These are phyloP conservation scores for Ganoderma boninense DNA, from an alignment of 1,284 basidiomycete genomes.

Conservation along the genomic window DNA sequence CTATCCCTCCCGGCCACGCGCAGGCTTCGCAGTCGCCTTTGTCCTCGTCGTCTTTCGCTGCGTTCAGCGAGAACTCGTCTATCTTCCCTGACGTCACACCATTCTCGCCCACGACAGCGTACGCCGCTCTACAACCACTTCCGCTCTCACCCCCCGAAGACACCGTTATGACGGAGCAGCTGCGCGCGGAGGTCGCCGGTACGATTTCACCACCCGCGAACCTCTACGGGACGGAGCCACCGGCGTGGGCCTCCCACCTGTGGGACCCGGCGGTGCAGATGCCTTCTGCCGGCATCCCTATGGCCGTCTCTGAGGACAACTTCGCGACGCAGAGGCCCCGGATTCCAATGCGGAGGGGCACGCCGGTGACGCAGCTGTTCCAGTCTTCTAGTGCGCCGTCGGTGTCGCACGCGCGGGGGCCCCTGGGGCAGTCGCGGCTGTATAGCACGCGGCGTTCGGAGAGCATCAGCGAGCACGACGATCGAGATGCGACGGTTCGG, in stretches of 20 bases:
- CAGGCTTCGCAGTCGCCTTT: conserved; percentile 41
- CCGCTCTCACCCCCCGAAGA: conserved; percentile 60
- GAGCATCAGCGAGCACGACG: conserved; percentile 66
- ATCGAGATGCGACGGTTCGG: conserved; percentile 75
- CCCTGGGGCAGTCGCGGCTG: conserved; percentile 53
- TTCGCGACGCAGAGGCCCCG: conserved; percentile 43
- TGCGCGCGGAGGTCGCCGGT: conserved; percentile 43
- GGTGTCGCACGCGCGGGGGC: conserved; percentile 50
- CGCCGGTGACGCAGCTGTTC: conserved; percentile 70
- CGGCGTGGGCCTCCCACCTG: conserved; percentile 68
- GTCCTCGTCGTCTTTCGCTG: conserved; percentile 36
- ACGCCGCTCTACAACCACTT: conserved; percentile 65
- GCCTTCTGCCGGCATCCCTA: conserved; percentile 31
- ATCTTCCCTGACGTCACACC: conserved; percentile 56
- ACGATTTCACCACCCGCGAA: conserved; percentile 64
- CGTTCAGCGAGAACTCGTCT: conserved; percentile 45
- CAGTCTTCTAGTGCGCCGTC: conserved; percentile 78
- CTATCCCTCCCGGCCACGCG: conserved; percentile 58
- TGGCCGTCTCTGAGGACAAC: conserved; percentile 39
- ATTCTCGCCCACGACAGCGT: conserved; percentile 63
- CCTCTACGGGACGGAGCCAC: conserved; percentile 52
- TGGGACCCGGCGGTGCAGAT: conserved; percentile 51
- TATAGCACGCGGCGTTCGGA: conserved; percentile 70
- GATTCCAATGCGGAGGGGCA: conserved; percentile 37
- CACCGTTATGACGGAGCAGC: conserved; percentile 38